Conservation (phyloP, 73 alveolate genomes). For the Symbiodinium natans region DNA sequence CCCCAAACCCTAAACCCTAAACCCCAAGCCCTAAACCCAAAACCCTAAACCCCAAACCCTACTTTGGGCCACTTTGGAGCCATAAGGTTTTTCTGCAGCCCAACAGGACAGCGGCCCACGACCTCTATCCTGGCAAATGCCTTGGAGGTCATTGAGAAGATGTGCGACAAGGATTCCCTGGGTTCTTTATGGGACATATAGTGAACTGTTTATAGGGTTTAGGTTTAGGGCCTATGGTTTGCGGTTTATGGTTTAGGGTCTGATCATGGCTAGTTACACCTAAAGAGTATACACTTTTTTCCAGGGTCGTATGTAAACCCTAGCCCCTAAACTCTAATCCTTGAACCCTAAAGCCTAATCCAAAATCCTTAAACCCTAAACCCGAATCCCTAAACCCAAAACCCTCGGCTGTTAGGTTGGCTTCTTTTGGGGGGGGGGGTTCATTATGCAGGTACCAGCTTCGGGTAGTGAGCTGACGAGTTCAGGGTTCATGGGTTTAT, state of each 20-base stretch:
- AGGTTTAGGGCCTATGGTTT: not conserved
- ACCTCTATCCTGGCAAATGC: slow-evolving; percentile 67
- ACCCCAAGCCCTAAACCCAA: not conserved
- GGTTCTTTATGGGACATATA: not conserved
- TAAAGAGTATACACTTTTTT: no score
- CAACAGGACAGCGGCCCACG: slow-evolving; percentile 34
- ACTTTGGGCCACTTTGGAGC: not conserved
- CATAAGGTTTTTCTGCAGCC: not conserved
- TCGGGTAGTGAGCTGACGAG: no score
- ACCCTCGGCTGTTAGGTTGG: no score
- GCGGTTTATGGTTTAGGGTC: not conserved
- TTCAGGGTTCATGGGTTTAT: no score
- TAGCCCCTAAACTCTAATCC: no score
- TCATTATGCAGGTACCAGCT: no score
- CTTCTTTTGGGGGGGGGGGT: no score
- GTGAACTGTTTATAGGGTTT: not conserved
- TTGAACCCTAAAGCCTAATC: not conserved
- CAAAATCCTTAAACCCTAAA: no score
- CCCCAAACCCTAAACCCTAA: not conserved
- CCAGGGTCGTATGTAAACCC: no score
- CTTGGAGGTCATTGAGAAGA: slow-evolving; percentile 52
- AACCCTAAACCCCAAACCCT: no score
- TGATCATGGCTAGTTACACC: no score
- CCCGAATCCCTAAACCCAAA: not conserved
- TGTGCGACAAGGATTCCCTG: not conserved